phyloP scores from a whole-genome alignment of 2,329 filamentous ascomycete species.

The Fusarium miscanthi region DNA sequence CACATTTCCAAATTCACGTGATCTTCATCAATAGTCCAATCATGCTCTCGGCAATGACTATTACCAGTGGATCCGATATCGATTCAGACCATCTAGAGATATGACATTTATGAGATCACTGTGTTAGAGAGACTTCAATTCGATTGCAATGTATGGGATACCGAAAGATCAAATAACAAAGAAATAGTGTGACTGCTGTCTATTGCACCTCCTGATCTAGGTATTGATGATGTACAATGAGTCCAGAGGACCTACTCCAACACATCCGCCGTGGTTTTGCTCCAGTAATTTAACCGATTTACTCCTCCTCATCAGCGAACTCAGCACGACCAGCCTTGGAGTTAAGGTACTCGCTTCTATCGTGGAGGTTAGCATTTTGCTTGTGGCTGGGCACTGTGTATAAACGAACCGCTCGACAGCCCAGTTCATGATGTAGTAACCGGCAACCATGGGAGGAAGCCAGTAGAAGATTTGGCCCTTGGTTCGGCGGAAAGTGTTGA shows the following conservation, averaged over 20 bases:
- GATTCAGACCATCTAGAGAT: not conserved
- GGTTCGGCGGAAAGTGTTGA: conserved; percentile 94
- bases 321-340: conserved; percentile 77
- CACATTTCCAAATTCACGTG: conserved; percentile 19
- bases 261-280: conserved; percentile 35
- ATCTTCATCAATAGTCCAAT: conserved; percentile 21
- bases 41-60: conserved; percentile 35
- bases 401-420: conserved; percentile 82
- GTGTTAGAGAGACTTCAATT: not conserved
- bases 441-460: conserved; percentile 79
- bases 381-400: not conserved
- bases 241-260: conserved; percentile 48
- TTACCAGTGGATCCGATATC: conserved; percentile 32
- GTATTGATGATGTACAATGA: conserved; percentile 56
- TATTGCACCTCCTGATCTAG: conserved; percentile 54
- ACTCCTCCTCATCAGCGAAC: conserved; percentile 60
- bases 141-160: not conserved
- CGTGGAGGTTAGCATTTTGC: conserved; percentile 16
- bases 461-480: conserved; percentile 90
- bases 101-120: conserved; percentile 16
- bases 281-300: conserved; percentile 40
- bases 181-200: conserved; percentile 46
- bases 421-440: conserved; percentile 90
- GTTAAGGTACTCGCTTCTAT: conserved; percentile 83
- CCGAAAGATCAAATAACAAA: conserved; percentile 25